phyloP scores from a whole-genome alignment of 1,284 basidiomycete genomes.

The Moniliella sp. region DNA sequence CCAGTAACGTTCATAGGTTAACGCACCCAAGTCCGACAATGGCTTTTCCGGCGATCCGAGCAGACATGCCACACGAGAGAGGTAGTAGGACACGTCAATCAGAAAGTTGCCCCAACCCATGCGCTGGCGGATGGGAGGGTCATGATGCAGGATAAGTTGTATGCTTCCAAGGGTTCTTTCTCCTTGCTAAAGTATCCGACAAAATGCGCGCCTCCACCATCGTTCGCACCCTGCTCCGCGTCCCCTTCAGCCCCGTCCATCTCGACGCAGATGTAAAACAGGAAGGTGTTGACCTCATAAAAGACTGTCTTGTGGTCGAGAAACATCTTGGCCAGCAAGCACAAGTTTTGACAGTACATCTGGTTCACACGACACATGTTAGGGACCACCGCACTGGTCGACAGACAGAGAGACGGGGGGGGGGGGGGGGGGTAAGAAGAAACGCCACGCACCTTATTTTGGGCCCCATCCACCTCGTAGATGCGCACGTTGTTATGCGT shows the following conservation, averaged over 20 bases:
- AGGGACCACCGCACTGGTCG: too few relatives aligned
- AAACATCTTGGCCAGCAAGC: conserved; percentile 94
- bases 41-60: conserved; percentile 95
- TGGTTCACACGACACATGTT: conserved; percentile 3
- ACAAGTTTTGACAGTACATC: conserved; percentile 98
- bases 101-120: conserved; percentile 81
- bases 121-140: conserved; percentile 83
- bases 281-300: conserved; percentile 96
- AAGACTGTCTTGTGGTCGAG: conserved; percentile 97
- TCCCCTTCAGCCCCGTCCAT: conserved; percentile 58
- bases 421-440: too few relatives aligned
- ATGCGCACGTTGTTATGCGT: conserved; percentile 68
- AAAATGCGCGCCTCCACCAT: conserved; percentile 83
- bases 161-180: conserved; percentile 75
- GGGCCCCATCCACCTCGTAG: conserved; percentile 91
- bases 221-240: too few relatives aligned
- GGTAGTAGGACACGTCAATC: conserved; percentile 89
- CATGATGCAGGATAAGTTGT: conserved; percentile 96
- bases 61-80: conserved; percentile 87
- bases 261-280: conserved; percentile 94
- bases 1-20: conserved; percentile 88
- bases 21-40: conserved; percentile 71
- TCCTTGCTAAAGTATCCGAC: conserved; percentile 98
- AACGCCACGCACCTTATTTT: conserved; percentile 57
- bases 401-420: neutral